phyloP scores from a whole-genome alignment of 148 eudicot genomes.

The Chenopodium quinoa region DNA sequence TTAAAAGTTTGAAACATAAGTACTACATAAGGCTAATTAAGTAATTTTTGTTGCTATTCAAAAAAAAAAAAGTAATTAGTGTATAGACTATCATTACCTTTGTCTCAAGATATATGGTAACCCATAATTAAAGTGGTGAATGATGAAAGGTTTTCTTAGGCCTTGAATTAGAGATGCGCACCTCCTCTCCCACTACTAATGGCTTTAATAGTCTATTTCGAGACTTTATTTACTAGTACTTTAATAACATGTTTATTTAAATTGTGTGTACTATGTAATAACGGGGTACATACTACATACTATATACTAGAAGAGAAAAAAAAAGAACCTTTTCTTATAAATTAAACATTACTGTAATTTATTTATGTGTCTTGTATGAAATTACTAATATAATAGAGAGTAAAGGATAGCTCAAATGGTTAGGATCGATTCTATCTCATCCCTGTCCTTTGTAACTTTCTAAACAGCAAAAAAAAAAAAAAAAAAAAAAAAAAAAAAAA shows the following conservation, averaged over 20 bases:
- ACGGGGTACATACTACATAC: too few species aligned
- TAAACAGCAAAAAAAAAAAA: too few species aligned
- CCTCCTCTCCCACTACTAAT: neutral
- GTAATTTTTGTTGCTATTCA: neutral
- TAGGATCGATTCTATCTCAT: too few species aligned
- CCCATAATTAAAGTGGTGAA: neutral
- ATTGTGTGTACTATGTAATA: too few species aligned
- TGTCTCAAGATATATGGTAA: neutral
- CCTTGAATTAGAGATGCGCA: constrained; percentile 6
- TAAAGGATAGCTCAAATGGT: too few species aligned
- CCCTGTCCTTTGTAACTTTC: too few species aligned
- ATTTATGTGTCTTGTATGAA: too few species aligned
- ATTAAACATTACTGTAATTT: neutral
- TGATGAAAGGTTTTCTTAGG: neutral
- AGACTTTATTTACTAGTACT: neutral
- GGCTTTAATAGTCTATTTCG: neutral
- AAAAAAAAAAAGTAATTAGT: neutral
- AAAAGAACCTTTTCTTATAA: neutral
- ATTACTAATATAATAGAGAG: too few species aligned
- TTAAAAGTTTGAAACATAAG: neutral
- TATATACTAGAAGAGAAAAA: too few species aligned
- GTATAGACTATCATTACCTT: neutral
- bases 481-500: too few species aligned
- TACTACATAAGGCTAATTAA: too few species aligned
- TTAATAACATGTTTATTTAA: too few species aligned